These are phyloP conservation scores for Paxillus ammoniavirescens DNA, from an alignment of 768 basidiomycete genomes.

Conservation along the genomic window DNA sequence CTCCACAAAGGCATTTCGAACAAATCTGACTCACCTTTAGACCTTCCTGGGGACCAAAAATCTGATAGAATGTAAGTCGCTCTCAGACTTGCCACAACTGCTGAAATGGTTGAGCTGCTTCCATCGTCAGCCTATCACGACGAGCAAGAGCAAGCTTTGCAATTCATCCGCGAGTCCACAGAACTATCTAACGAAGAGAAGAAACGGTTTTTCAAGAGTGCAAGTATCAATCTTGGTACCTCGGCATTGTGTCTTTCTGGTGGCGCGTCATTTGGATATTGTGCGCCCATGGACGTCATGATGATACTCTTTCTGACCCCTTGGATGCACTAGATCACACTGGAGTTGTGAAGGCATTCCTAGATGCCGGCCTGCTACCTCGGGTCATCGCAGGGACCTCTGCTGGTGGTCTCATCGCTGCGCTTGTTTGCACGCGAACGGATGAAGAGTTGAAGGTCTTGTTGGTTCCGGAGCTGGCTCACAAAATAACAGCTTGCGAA, in stretches of 20 bases:
- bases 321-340: constrained; percentile 60
- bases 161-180: constrained; percentile 70
- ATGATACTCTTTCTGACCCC: neutral
- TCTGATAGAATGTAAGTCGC: constrained; percentile 71
- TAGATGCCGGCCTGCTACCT: constrained; percentile 83
- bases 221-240: constrained; percentile 87
- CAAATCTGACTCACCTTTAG: constrained; percentile 39
- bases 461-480: constrained; percentile 80
- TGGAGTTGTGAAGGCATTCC: constrained; percentile 89
- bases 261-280: constrained; percentile 93
- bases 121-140: constrained; percentile 66
- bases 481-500: constrained; percentile 78
- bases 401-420: constrained; percentile 81
- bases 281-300: constrained; percentile 38
- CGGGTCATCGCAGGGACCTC: constrained; percentile 94
- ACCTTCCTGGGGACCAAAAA: constrained; percentile 92
- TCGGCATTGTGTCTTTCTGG: constrained; percentile 95
- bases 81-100: neutral
- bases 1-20: constrained; percentile 1
- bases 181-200: constrained; percentile 86
- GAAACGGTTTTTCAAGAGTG: constrained; percentile 84
- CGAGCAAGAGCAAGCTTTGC: constrained; percentile 75
- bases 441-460: constrained; percentile 80
- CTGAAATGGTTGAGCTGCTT: constrained; percentile 4
- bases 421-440: constrained; percentile 81